phyloP scores from a whole-genome alignment of 306 rosid species.

The Luffa aegyptiaca region DNA sequence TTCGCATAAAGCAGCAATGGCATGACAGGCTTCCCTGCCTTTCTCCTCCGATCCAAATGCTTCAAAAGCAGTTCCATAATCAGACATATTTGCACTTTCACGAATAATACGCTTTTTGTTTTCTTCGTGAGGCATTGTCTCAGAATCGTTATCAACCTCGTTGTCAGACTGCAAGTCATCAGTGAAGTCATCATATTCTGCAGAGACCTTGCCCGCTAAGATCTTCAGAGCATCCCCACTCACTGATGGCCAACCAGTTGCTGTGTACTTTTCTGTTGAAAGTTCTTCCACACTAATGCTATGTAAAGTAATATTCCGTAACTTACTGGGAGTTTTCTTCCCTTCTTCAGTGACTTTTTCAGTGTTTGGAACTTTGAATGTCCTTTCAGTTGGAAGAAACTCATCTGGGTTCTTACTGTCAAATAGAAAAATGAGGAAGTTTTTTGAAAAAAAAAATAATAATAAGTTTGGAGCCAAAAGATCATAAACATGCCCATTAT shows the following conservation, averaged over 20 bases:
- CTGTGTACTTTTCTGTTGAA: conserved; percentile 62
- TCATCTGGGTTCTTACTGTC: conserved; percentile 52
- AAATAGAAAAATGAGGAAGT: conserved; percentile 19
- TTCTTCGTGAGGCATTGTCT: conserved; percentile 21
- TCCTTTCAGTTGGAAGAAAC: conserved; percentile 51
- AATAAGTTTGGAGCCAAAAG: neutral
- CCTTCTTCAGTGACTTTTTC: conserved; percentile 70
- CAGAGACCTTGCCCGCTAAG: conserved; percentile 78
- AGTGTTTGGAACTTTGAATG: conserved; percentile 62
- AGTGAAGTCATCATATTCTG: conserved; percentile 54
- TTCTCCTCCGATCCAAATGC: conserved; percentile 50
- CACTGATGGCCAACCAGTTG: conserved; percentile 92
- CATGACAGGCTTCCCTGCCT: conserved; percentile 92
- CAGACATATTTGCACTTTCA: conserved; percentile 30
- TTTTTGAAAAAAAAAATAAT: neutral
- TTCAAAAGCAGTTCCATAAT: conserved; percentile 57
- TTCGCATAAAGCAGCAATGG: conserved; percentile 92
- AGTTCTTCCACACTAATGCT: conserved; percentile 27
- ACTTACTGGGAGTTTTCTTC: conserved; percentile 57
- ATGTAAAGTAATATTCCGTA: conserved; percentile 40
- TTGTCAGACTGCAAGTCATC: conserved; percentile 23
- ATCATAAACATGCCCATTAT: neutral
- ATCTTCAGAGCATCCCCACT: conserved; percentile 70
- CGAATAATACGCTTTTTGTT: conserved; percentile 1
- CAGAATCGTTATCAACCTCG: conserved; percentile 27